Evolutionary conservation across 2,329 filamentous ascomycete species (phyloP), one percentile per base, ranked within the genome.

Genomic region (Stachybotrys echinatus): DNA sequence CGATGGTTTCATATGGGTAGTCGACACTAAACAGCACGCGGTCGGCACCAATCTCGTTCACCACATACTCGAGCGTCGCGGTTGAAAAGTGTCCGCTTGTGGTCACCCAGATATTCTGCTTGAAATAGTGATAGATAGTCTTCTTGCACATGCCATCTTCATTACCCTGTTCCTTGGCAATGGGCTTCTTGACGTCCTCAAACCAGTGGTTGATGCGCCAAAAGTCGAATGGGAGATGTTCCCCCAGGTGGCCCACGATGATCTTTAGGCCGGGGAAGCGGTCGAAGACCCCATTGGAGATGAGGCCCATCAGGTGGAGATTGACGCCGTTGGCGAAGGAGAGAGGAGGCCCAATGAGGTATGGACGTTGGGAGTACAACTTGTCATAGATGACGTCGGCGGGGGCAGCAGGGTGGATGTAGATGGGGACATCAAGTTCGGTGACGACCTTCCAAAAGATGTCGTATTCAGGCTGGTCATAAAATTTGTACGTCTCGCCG

Each of bases 391-490:
- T 31, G 3, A 21, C 21, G 18, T 31, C 27, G 31, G 38, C 31
- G 10, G 45, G 45, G 18, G 27, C 27, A 6, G 40, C 40, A 1
- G 75, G 75, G 51, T 79, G 76, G 23, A 79, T 65, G 55, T 79
- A 79, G 23, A 77, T 64, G 0, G 75, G 72, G 1, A 76, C 73
- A 48, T 76, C 70, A 0, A 80, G 65, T n/a, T 70, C 65, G 44
- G 68, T 62, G 4, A 69, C 71, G 1, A 59, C 61, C 20, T 63
- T 58, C 54, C 65, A 68, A 6, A 67, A 55, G 4, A 54, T 45
- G 23, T 61, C 56, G 45, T 61, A 68, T 8, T 51, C 52, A 4
- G 60, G 55, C 7, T 59, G 54, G 23, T 68, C 65, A 39, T 62
- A 66, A 52, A 62, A 65, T 58, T 58, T 43, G 53, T 63, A 27